Base-by-base conservation (phyloP, 441 rosid genomes). In the Jatropha multifida region DNA sequence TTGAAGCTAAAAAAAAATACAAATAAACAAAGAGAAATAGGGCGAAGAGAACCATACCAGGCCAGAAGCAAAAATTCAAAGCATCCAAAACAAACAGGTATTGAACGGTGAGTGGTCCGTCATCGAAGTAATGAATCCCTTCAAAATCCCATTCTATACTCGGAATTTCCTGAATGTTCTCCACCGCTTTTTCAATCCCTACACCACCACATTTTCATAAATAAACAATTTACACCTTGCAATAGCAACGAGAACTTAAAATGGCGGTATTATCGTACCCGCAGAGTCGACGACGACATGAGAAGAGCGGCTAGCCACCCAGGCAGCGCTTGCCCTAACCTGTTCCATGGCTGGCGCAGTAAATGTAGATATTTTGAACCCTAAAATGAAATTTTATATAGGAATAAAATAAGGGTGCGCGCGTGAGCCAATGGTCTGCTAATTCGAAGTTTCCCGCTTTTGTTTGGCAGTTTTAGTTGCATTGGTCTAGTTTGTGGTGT, bases 41-140 rank as follows among this genome's bases (percentile, higher is more conserved):
- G 14, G 10, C 2, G 18, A 3, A 20, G 8, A 59, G 42, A 17
- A 11, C 46, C 63, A 7, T 77, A 92, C 94, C 97, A 58, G 97
- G 93, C 97, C 97, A 92, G 63, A 92, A 92, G 77, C 97, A 92
- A 77, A 92, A 92, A 82, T 92, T 92, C 76, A 92, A 49, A 72
- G 97, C 86, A 79, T 92, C 97, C 82, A 92, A 76, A 73, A 90
- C 94, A 54, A 92, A 84, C 20, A 90, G 89, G 77, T 92, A 91
- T 83, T 90, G 97, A 69, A 89, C 90, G 44, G 97, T 86, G 55
- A 90, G 92, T 0, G 93, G 88, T 12, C 92, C 90, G 67, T 76
- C 74, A 73, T 91, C 94, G 56, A 90, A 88, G 72, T 87, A 91
- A 81, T 91, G 94, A 84, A 90, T 90, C 82, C 94, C 94, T 84